These are phyloP conservation scores for Syncephalastrum monosporum DNA, from an alignment of 371 early-diverging fungal genomes.

Conservation along the genomic window DNA sequence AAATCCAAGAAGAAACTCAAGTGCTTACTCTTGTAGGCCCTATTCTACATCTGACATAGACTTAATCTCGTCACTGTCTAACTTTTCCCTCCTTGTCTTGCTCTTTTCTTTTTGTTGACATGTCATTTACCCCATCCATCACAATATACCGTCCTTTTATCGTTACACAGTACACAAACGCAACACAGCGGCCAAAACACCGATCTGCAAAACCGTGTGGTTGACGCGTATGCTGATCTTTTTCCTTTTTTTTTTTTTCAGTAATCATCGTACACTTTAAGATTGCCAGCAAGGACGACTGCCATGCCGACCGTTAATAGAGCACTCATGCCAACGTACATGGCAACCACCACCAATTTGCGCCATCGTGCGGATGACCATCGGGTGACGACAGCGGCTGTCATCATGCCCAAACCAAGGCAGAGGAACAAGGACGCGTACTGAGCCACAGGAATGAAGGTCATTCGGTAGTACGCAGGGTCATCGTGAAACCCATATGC, in stretches of 20 bases:
- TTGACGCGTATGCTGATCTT: too few species aligned
- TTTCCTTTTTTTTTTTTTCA: constrained; percentile 4
- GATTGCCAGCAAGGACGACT: constrained; percentile 26
- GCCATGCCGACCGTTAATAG: constrained; percentile 28
- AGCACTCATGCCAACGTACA: constrained; percentile 11
- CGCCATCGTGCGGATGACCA: constrained; percentile 1
- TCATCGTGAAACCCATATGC: constrained; percentile 29
- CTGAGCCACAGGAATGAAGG: constrained; percentile 41
- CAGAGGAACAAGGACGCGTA: constrained; percentile 25
- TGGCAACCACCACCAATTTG: constrained; percentile 1
- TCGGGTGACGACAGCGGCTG: not conserved
- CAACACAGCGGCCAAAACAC: too few species aligned
- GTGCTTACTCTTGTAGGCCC: constrained; percentile 13
- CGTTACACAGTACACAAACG: too few species aligned
- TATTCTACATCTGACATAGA: too few species aligned
- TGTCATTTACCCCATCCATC: too few species aligned
- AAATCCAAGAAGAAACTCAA: constrained; percentile 16
- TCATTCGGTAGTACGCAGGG: constrained; percentile 31
- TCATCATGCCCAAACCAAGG: constrained; percentile 20
- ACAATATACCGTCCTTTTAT: too few species aligned
- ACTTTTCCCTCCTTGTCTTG: too few species aligned
- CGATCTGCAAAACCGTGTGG: too few species aligned
- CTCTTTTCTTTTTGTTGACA: too few species aligned
- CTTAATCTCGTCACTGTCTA: too few species aligned
- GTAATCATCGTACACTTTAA: constrained; percentile 39